These are phyloP conservation scores for Plasmodium inui DNA, from an alignment of 169 alveolate genomes.

Conservation along the genomic window DNA sequence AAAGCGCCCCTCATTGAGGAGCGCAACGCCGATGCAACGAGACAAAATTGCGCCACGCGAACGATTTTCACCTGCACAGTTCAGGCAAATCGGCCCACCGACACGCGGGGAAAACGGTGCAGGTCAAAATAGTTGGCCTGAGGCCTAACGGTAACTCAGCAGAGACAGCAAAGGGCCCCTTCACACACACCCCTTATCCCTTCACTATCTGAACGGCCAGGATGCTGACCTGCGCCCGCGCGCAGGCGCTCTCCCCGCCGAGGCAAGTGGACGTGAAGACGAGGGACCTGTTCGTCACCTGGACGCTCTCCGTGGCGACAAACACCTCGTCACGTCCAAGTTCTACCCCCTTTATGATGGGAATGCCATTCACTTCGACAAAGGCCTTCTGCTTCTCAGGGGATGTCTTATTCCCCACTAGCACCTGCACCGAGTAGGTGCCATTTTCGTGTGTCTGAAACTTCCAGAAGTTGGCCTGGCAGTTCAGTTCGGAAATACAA, in stretches of 20 bases:
- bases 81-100: background rate
- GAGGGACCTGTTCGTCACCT: constrained; percentile 17
- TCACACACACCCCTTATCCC: too few relatives aligned
- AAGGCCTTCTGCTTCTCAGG: constrained; percentile 15
- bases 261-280: constrained; percentile 67
- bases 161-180: too few relatives aligned
- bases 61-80: background rate
- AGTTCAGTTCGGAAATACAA: constrained; percentile 34
- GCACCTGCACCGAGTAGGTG: constrained; percentile 39
- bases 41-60: background rate
- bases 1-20: background rate
- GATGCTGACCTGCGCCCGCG: constrained; percentile 16
- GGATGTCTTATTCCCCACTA: constrained; percentile 44
- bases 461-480: constrained; percentile 59
- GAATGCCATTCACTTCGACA: constrained; percentile 65
- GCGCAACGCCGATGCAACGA: background rate
- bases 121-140: too few relatives aligned
- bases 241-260: constrained; percentile 10
- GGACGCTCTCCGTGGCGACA: constrained; percentile 42
- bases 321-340: constrained; percentile 19
- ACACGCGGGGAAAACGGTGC: too few relatives aligned
- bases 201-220: constrained; percentile 53
- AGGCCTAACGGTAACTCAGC: too few relatives aligned
- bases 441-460: constrained; percentile 60
- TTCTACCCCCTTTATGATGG: constrained; percentile 31